Evolutionary conservation across 371 early-diverging fungal species (phyloP).

Genomic region (Syncephalis plumigaleata): DNA sequence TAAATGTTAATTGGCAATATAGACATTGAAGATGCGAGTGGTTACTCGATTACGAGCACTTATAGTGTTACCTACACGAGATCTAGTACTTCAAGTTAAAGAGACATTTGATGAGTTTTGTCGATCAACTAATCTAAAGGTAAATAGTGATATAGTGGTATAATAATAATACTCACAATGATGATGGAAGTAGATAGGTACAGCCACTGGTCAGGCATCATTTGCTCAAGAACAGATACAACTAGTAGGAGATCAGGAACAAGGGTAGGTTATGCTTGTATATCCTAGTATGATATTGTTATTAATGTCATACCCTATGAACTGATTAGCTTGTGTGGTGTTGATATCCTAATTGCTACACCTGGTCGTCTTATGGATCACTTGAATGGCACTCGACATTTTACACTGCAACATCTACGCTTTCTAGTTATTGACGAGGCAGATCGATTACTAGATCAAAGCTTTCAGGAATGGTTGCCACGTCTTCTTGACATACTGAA

Average conservation of each 20-base stretch:
- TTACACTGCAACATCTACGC: conserved; percentile 76
- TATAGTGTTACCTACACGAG: conserved; percentile 80
- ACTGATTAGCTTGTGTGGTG: conserved; percentile 14
- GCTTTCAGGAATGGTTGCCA: conserved; percentile 86
- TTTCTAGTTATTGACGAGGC: conserved; percentile 91
- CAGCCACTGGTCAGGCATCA: conserved; percentile 57
- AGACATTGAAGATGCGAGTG: conserved; percentile 43
- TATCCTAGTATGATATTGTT: not conserved
- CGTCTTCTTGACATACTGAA: conserved; percentile 33
- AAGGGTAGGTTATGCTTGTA: conserved; percentile 12
- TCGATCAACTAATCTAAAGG: conserved; percentile 50
- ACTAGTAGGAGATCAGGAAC: conserved; percentile 31
- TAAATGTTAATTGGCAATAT: not conserved
- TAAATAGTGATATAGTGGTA: conserved; percentile 2
- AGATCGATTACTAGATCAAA: conserved; percentile 81
- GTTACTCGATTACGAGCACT: conserved; percentile 67
- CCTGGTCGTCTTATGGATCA: conserved; percentile 93
- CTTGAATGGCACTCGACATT: conserved; percentile 60
- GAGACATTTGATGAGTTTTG: conserved; percentile 61
- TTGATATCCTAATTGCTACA: conserved; percentile 89
- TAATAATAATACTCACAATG: not conserved
- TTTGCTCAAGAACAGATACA: conserved; percentile 55
- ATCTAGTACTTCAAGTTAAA: conserved; percentile 72
- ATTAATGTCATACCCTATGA: not conserved
- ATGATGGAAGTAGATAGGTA: conserved; percentile 22